A percentile compares a stretch with the other conserved stretches of the same genome.
phyloP scores from a whole-genome alignment of 345 rosid species.

The Dimocarpus longan region DNA sequence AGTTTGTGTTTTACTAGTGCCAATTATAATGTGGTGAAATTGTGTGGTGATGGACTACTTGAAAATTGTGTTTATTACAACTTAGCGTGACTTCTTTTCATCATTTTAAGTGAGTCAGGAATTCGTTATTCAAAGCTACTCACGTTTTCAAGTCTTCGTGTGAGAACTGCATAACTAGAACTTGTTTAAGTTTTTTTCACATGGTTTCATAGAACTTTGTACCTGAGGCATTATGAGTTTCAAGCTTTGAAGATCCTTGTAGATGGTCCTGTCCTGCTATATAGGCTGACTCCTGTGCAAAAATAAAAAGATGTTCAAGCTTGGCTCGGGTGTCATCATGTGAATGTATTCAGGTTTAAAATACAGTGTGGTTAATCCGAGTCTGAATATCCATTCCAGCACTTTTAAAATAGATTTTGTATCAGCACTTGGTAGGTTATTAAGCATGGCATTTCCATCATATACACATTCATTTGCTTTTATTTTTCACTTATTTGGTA shows the following conservation, averaged over 20 bases:
- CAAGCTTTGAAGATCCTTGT: not conserved
- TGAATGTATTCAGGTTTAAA: conserved; percentile 1
- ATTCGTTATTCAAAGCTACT: not conserved
- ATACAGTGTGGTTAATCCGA: not conserved
- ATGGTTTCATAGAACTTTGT: not conserved
- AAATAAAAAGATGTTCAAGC: not conserved
- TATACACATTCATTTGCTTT: not conserved
- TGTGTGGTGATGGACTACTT: not conserved
- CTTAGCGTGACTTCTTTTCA: not conserved
- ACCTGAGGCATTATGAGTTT: not conserved
- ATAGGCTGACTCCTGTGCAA: not conserved
- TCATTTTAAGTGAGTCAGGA: not conserved
- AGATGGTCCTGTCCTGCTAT: not conserved
- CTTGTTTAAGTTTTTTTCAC: not conserved
- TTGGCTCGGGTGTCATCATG: conserved; percentile 6
- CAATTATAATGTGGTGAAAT: not conserved
- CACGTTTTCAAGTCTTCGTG: not conserved
- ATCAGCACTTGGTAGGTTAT: not conserved
- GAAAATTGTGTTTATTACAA: not conserved
- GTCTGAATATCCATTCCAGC: not conserved
- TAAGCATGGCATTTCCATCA: not conserved
- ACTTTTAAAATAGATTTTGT: not conserved
- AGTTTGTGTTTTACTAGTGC: not conserved
- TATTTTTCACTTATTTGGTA: not conserved
- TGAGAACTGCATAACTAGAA: not conserved